These are phyloP conservation scores for Fonsecaea pugnacius DNA, from an alignment of 2,329 filamentous ascomycete genomes.

Conservation along the genomic window DNA sequence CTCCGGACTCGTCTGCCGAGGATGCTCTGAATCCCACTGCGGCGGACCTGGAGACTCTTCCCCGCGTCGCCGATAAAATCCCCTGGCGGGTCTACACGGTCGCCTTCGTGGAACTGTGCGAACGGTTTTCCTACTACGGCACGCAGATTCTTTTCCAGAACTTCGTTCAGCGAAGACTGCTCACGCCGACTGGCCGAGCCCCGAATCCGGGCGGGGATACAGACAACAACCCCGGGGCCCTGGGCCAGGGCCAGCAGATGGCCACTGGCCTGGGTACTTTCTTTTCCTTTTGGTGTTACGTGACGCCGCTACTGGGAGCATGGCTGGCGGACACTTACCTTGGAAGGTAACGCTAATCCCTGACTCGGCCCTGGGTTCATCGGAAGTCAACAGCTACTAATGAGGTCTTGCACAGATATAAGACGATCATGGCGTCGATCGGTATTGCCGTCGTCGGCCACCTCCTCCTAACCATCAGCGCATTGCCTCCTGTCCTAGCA, in stretches of 20 bases:
- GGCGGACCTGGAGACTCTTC: slow-evolving; percentile 44
- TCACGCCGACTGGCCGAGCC: slow-evolving; percentile 55
- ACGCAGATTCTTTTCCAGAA: slow-evolving; percentile 69
- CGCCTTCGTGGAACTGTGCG: slow-evolving; percentile 73
- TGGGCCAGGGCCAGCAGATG: slow-evolving; percentile 60
- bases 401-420: slow-evolving; percentile 38
- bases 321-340: slow-evolving; percentile 47
- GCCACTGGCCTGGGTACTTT: slow-evolving; percentile 61
- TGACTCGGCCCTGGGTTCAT: neutral
- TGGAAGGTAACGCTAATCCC: slow-evolving; percentile 34
- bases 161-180: slow-evolving; percentile 63
- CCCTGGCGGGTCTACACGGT: slow-evolving; percentile 71
- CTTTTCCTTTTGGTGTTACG: slow-evolving; percentile 59
- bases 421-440: slow-evolving; percentile 43
- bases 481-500: slow-evolving; percentile 35
- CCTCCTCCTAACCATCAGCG: slow-evolving; percentile 38
- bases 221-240: slow-evolving; percentile 56
- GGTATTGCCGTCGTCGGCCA: slow-evolving; percentile 43
- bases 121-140: slow-evolving; percentile 79
- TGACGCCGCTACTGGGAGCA: slow-evolving; percentile 44
- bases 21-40: slow-evolving; percentile 40
- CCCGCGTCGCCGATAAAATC: slow-evolving; percentile 58
- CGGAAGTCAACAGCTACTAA: neutral
- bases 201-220: slow-evolving; percentile 44
- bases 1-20: slow-evolving; percentile 1